These are phyloP conservation scores for Colletotrichum lindemuthianum DNA, from an alignment of 2,329 filamentous ascomycete genomes.

Conservation along the genomic window DNA sequence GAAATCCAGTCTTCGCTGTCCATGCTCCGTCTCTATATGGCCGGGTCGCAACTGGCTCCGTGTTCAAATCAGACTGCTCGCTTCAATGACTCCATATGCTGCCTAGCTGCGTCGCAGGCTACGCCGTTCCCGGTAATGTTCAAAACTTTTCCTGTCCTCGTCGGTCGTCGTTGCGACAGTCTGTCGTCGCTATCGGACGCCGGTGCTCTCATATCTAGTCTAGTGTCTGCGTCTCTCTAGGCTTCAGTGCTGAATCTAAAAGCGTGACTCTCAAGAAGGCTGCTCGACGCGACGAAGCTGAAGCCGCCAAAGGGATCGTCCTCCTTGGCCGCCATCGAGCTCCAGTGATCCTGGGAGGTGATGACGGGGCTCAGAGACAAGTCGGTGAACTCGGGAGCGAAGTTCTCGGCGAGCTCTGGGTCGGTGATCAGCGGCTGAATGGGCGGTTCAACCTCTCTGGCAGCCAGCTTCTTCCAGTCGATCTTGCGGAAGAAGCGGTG, in stretches of 20 bases:
- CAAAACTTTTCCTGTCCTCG: slow-evolving; percentile 15
- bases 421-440: slow-evolving; percentile 96
- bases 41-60: background rate
- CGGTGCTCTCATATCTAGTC: background rate
- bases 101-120: background rate
- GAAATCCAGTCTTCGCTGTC: background rate
- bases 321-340: slow-evolving; percentile 44
- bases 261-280: slow-evolving; percentile 61
- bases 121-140: background rate
- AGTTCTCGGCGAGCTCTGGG: slow-evolving; percentile 96
- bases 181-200: background rate
- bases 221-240: slow-evolving; percentile 3
- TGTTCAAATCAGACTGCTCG: background rate
- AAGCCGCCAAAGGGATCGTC: slow-evolving; percentile 70
- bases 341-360: slow-evolving; percentile 54
- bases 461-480: slow-evolving; percentile 89
- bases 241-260: slow-evolving; percentile 45
- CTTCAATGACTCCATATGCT: slow-evolving; percentile 16
- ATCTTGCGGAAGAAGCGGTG: slow-evolving; percentile 98
- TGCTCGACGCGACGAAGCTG: slow-evolving; percentile 70
- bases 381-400: slow-evolving; percentile 90
- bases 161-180: background rate
- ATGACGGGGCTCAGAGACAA: slow-evolving; percentile 81
- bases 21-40: background rate
- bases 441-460: slow-evolving; percentile 84